phyloP scores from a whole-genome alignment of 1,139 yeast genomes.

The Geotrichum reessii region DNA sequence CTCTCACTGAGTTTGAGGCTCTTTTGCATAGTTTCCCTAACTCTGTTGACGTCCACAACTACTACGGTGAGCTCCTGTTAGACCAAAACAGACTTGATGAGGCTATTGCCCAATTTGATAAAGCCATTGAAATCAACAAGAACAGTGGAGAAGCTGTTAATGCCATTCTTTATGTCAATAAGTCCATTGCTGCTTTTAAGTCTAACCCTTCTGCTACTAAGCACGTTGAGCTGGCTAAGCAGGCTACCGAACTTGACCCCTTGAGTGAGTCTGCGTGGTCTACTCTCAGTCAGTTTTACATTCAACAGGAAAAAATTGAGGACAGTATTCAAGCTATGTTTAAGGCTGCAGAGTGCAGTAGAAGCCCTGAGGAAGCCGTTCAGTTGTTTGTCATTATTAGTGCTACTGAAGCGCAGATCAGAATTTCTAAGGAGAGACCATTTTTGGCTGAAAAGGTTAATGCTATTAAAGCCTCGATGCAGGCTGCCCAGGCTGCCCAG shows the following conservation, averaged over 20 bases:
- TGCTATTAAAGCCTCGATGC: constrained; percentile 11
- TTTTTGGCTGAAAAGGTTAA: constrained; percentile 31
- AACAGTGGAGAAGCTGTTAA: constrained; percentile 56
- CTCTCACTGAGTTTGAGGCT: constrained; percentile 63
- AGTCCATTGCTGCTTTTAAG: constrained; percentile 55
- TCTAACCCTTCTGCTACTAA: constrained; percentile 41
- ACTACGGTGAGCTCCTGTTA: constrained; percentile 87
- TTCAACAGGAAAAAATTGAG: constrained; percentile 76
- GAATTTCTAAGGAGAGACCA: constrained; percentile 35
- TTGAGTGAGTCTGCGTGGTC: constrained; percentile 83
- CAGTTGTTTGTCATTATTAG: constrained; percentile 91
- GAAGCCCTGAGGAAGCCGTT: constrained; percentile 79
- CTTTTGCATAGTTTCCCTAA: constrained; percentile 78
- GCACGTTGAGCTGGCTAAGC: constrained; percentile 62
- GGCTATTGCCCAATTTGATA: constrained; percentile 81
- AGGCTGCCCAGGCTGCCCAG: constrained; percentile 10
- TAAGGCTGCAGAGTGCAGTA: constrained; percentile 73
- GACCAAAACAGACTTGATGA: constrained; percentile 68
- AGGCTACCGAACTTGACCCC: constrained; percentile 79
- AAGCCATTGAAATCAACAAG: constrained; percentile 62
- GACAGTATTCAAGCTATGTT: constrained; percentile 79
- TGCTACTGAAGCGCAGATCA: constrained; percentile 44
- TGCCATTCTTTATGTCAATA: constrained; percentile 84
- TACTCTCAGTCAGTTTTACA: constrained; percentile 81
- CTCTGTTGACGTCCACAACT: constrained; percentile 87